Evolutionary conservation across 208 protist genomes (phyloP), one percentile per base, ranked within the genome.

Genomic region (Porcisia hertigi): DNA sequence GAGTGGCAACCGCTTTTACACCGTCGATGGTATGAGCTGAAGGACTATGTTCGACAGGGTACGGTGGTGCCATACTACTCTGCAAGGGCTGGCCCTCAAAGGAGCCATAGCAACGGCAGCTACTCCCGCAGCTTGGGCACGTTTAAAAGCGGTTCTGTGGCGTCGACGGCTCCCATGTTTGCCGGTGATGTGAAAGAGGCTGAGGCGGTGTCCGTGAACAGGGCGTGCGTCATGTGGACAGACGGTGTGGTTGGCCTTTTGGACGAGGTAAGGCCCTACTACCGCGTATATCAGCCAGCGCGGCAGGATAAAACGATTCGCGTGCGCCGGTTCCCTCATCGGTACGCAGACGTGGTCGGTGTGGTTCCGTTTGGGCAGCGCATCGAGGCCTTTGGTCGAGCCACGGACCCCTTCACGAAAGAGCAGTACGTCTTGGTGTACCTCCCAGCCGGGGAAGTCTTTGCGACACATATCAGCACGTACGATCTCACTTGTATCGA

Each of bases 1-100:
- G 78, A 83, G 72, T 93, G 88, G 89, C 79, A 65, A 45, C 87
- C 91, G 36, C 76, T 95, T 9, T 39, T 92, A 52, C 78, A 80
- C 55, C 83, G 76, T 12, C 91, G 91, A 43, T 95, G 91, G 89
- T 92, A 89, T 69, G 88, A 93, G 59, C 79, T 92, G 77, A 77
- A 86, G 57, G 76, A 77, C 54, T 80, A 80, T 70, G 77, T 94
- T 57, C 78, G 80, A 55, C 76, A 90, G 77, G 84, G 81, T 8
- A 92, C 85, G 11, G 57, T 83, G 39, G 70, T 81, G 45, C 54
- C 65, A 20, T 59, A 80, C 62, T 66, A 52, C n/a, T 30, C 63
- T n/a, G 53, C 25, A 49, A 57, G 23, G 20, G 53, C 30, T 45
- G 25, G 49, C 34, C 20, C 30, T n/a, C 49, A 49, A 23, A 30